Percentiles rank a stretch among this genome's conserved stretches.
Evolutionary conservation across 192 early-diverging fungal genomes (phyloP).

Genomic region (Coemansia sp.): DNA sequence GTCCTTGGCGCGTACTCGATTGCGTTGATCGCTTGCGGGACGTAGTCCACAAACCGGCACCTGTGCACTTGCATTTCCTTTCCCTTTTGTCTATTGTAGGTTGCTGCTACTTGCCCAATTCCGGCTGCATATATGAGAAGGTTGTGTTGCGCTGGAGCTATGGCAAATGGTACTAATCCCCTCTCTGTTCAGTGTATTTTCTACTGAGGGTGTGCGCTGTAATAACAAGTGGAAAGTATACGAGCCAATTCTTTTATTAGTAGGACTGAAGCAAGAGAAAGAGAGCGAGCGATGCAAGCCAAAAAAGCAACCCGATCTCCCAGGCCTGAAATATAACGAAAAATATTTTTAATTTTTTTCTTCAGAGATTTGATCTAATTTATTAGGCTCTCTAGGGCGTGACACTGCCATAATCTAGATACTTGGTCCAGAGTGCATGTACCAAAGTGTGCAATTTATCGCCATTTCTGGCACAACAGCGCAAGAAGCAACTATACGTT

Average conservation of each 20-base stretch:
- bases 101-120: neutral
- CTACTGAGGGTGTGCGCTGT: too few relatives aligned
- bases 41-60: conserved; percentile 85
- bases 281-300: too few relatives aligned
- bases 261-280: neutral
- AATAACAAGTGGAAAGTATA: neutral
- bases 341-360: neutral
- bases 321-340: neutral
- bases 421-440: neutral
- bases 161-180: too few relatives aligned
- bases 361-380: neutral
- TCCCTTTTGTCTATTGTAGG: neutral
- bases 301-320: neutral
- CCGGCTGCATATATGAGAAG: neutral
- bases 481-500: neutral
- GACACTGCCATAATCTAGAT: neutral
- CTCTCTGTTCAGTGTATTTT: too few relatives aligned
- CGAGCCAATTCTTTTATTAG: too few relatives aligned
- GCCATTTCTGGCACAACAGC: too few relatives aligned
- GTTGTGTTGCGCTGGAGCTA: neutral
- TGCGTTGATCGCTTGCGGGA: conserved; percentile 81
- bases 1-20: conserved; percentile 75
- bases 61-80: conserved; percentile 71
- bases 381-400: neutral
- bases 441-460: too few relatives aligned